These are phyloP conservation scores for Trichomonascus vanleenenianus DNA, from an alignment of 805 yeast genomes.

Conservation along the genomic window DNA sequence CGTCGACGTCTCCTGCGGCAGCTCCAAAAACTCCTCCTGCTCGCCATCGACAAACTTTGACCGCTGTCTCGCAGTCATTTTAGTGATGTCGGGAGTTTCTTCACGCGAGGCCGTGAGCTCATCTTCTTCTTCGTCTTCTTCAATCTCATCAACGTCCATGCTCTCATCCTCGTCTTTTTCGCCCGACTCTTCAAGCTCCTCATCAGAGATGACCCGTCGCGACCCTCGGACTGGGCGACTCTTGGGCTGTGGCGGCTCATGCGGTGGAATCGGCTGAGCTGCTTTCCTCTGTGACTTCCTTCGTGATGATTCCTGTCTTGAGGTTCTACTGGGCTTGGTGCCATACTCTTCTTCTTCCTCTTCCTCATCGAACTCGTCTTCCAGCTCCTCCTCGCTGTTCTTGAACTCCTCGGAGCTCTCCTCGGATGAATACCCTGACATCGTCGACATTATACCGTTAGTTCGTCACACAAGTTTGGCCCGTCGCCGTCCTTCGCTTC, in stretches of 20 bases:
- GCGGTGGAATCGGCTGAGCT: constrained; percentile 5
- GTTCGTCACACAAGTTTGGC: background rate
- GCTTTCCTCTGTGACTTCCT: constrained; percentile 11
- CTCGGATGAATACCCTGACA: constrained; percentile 3
- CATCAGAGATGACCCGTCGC: constrained; percentile 19
- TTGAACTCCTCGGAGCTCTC: constrained; percentile 10
- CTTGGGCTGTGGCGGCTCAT: too few species aligned
- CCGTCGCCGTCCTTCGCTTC: constrained; percentile 3
- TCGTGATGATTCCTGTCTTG: constrained; percentile 15
- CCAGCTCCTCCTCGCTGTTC: constrained; percentile 10
- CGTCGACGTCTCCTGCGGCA: constrained; percentile 22
- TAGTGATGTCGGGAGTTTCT: constrained; percentile 17
- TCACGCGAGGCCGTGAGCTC: constrained; percentile 5
- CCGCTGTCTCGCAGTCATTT: constrained; percentile 36
- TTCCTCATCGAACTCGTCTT: constrained; percentile 7
- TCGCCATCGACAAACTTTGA: constrained; percentile 22
- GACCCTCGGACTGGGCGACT: constrained; percentile 3
- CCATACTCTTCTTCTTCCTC: constrained; percentile 15
- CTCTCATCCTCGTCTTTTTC: constrained; percentile 18
- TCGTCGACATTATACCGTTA: background rate
- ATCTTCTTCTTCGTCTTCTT: constrained; percentile 15
- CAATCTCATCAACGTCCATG: background rate
- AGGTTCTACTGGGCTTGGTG: background rate
- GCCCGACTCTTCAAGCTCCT: constrained; percentile 10
- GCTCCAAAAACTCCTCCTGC: constrained; percentile 23